Evolutionary conservation across 2,329 filamentous ascomycete genomes (phyloP).

Genomic region (Ophiobolus disseminans): DNA sequence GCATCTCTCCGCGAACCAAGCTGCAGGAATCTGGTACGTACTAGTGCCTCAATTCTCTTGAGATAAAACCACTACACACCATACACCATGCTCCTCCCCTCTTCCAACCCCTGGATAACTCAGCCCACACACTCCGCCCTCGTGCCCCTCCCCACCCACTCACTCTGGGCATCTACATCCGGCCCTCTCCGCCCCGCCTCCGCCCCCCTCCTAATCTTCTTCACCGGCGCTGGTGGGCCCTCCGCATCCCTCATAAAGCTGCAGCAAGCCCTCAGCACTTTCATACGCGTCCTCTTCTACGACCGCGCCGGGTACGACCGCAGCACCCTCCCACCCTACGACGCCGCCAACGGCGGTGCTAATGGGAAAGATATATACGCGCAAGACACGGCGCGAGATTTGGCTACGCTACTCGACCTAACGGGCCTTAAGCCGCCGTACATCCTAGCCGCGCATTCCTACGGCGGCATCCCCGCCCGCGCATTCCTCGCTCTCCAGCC

Average conservation of each 20-base stretch:
- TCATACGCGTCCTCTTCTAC: constrained; percentile 14
- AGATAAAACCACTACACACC: too few relatives aligned
- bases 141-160: too few relatives aligned
- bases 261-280: constrained; percentile 8
- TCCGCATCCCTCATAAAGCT: constrained; percentile 9
- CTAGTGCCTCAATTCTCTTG: too few relatives aligned
- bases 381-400: constrained; percentile 10
- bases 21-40: too few relatives aligned
- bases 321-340: constrained; percentile 8
- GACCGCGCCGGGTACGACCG: constrained; percentile 17
- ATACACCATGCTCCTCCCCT: too few relatives aligned
- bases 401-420: constrained; percentile 4
- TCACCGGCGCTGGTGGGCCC: constrained; percentile 13
- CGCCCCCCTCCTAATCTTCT: constrained; percentile 13
- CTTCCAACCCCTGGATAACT: too few relatives aligned
- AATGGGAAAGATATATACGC: constrained; percentile 5
- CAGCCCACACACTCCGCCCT: too few relatives aligned
- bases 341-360: neutral
- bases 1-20: too few relatives aligned
- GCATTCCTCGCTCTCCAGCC: constrained; percentile 6
- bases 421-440: constrained; percentile 12
- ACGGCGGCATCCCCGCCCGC: constrained; percentile 13
- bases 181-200: constrained; percentile 5
- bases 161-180: constrained; percentile 6
- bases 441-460: constrained; percentile 13